Base-by-base conservation (phyloP, 1,284 basidiomycete species). In the Meira miltonrushii region DNA sequence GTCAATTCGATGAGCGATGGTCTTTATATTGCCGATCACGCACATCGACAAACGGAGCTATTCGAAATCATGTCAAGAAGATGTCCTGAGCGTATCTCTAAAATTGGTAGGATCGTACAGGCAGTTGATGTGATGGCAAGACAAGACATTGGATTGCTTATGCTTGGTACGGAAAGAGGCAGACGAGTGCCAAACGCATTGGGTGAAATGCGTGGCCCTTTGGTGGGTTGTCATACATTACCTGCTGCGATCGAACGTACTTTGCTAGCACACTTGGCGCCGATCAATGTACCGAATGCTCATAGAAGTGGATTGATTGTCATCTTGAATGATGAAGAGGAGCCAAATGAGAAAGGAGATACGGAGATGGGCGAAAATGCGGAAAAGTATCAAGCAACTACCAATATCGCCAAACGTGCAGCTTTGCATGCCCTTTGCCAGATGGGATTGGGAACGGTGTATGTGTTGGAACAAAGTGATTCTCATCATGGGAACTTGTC, bases 271-370 rank as follows among this genome's bases (percentile, higher is more conserved):
- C 40, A 53, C 37, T 40, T 54, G 6, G 55, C 40, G 28, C 60
- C 60, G 2, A 55, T 62, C 60, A 62, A 62, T 38, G 52, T 40
- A 47, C 51, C 60, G 13, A 54, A 57, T 43, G 38, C 40, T 38
- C 19, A 46, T 8, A 33, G 39, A 11, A 33, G 50, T n/a, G 60
- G 57, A 10, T 46, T 62, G n/a, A 46, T 62, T 8, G 44, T 62
- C 11, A 25, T 54, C 8, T n/a, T 60, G 56, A 28, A 38, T 10
- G 33, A 10, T 33, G 17, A n/a, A 57, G 17, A 12, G 9, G 28
- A 25, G 7, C 15, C 37, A 2, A 40, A 28, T 8, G 60, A 13
- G 7, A 13, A 25, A 12, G 44, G 19, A 44, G 28, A 53, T 17
- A 44, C 19, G 13, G 55, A 41, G 5, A 33, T 43, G 15, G 49